A percentile compares a stretch with the other conserved stretches of the same genome.
phyloP scores from a whole-genome alignment of 139 green algal genomes.

The Coccomyxa sp. region DNA sequence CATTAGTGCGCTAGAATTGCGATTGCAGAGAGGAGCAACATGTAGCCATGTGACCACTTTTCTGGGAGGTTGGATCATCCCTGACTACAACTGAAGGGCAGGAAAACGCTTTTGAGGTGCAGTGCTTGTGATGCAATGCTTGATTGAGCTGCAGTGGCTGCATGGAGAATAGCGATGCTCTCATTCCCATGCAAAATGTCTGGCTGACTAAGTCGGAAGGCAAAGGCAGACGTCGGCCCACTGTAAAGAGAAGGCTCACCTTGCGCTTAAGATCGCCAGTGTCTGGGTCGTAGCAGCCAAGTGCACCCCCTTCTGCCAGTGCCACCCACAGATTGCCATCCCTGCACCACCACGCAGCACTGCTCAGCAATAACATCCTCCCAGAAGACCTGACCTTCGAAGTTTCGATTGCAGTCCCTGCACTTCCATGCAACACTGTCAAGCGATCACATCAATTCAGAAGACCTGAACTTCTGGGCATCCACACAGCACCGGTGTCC shows the following conservation, averaged over 20 bases:
- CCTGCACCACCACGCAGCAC: slow-evolving; percentile 59
- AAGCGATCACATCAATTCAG: not conserved
- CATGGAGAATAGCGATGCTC: too few relatives aligned
- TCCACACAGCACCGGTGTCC: not conserved
- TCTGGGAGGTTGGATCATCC: too few relatives aligned
- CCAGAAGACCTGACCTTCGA: not conserved
- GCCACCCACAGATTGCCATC: slow-evolving; percentile 63
- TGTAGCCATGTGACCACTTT: not conserved
- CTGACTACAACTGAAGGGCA: too few relatives aligned
- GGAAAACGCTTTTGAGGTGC: too few relatives aligned
- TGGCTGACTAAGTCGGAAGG: too few relatives aligned
- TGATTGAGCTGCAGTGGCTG: too few relatives aligned
- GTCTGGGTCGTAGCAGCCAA: slow-evolving; percentile 43
- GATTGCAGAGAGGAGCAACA: not conserved
- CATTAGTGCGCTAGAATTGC: not conserved
- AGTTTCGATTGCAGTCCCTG: not conserved
- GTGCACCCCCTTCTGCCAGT: slow-evolving; percentile 42
- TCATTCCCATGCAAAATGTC: too few relatives aligned
- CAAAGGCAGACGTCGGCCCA: too few relatives aligned
- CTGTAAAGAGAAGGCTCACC: not conserved
- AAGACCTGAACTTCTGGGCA: not conserved
- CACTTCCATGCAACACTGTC: not conserved
- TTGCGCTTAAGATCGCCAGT: slow-evolving; percentile 9
- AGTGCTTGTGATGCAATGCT: too few relatives aligned
- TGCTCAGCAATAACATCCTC: slow-evolving; percentile 13